Conservation (phyloP, 768 basidiomycete species). For the Imleria badia region DNA sequence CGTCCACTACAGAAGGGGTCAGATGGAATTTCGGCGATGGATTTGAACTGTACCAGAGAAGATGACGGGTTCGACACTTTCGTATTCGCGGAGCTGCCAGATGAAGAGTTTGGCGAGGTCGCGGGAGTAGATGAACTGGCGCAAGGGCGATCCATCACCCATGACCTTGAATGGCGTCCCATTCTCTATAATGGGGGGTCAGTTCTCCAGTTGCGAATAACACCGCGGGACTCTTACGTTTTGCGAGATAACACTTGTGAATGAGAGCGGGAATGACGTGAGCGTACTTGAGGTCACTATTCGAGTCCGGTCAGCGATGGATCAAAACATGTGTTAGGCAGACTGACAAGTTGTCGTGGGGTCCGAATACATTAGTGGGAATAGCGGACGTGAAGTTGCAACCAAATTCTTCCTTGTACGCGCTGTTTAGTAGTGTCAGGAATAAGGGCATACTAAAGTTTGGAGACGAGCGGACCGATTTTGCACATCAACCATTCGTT, state of each 20-base stretch:
- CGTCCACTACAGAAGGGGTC: slow-evolving; percentile 58
- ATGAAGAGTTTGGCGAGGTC: slow-evolving; percentile 96
- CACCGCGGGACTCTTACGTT: slow-evolving; percentile 50
- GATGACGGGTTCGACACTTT: slow-evolving; percentile 91
- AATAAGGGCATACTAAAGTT: too few species aligned
- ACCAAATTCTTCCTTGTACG: slow-evolving; percentile 94
- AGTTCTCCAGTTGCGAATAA: neutral
- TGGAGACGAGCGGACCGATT: slow-evolving; percentile 65
- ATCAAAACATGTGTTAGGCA: neutral
- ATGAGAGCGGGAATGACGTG: slow-evolving; percentile 95
- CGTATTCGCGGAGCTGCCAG: slow-evolving; percentile 88
- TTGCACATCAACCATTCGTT: slow-evolving; percentile 92
- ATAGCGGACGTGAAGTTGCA: slow-evolving; percentile 96
- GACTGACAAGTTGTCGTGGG: slow-evolving; percentile 86
- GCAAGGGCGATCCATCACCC: slow-evolving; percentile 87
- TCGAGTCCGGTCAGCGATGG: slow-evolving; percentile 8
- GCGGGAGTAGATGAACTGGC: slow-evolving; percentile 98
- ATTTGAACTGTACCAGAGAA: slow-evolving; percentile 61
- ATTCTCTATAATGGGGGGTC: slow-evolving; percentile 51
- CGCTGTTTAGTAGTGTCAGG: slow-evolving; percentile 44
- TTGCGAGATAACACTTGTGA: slow-evolving; percentile 90
- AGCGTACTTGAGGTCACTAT: slow-evolving; percentile 81
- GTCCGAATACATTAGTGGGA: slow-evolving; percentile 97
- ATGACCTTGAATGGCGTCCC: slow-evolving; percentile 82
- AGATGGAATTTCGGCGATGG: neutral